Conservation (phyloP, 805 yeast species). For the Scheffersomyces spartinae region DNA sequence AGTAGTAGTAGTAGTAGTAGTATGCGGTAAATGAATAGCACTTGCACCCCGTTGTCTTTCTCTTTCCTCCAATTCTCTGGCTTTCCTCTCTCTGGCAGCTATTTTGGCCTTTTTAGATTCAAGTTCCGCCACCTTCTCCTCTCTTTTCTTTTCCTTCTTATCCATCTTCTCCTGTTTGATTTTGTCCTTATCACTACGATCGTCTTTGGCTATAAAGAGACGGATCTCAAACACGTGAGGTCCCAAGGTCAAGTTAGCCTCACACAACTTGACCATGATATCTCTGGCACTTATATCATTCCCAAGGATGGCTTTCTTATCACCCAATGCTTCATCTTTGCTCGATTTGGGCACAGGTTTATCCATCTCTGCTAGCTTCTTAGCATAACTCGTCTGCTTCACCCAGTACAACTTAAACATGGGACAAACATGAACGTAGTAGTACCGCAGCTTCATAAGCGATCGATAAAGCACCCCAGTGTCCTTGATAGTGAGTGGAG, state of each 20-base stretch:
- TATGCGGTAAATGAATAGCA: slow-evolving; percentile 1
- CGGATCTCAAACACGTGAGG: slow-evolving; percentile 75
- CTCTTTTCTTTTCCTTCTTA: slow-evolving; percentile 7
- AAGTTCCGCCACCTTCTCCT: slow-evolving; percentile 21
- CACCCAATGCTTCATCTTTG: slow-evolving; percentile 9
- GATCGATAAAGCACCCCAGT: slow-evolving; percentile 65
- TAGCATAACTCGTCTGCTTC: slow-evolving; percentile 48
- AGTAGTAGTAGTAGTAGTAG: slow-evolving; percentile 1
- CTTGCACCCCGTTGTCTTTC: slow-evolving; percentile 5
- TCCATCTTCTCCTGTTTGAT: slow-evolving; percentile 3
- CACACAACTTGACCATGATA: slow-evolving; percentile 80
- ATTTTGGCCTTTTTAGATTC: slow-evolving; percentile 14
- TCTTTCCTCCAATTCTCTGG: slow-evolving; percentile 3
- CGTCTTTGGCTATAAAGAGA: slow-evolving; percentile 78
- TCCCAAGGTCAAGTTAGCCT: slow-evolving; percentile 60
- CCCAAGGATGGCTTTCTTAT: slow-evolving; percentile 23
- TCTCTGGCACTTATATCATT: slow-evolving; percentile 53
- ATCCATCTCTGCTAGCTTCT: slow-evolving; percentile 26
- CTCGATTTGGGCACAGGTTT: slow-evolving; percentile 20
- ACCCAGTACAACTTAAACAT: slow-evolving; percentile 79
- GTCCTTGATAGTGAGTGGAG: slow-evolving; percentile 61
- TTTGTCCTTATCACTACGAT: slow-evolving; percentile 37
- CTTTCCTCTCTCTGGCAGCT: slow-evolving; percentile 5
- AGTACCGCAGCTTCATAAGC: slow-evolving; percentile 57
- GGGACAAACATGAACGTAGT: slow-evolving; percentile 44